These are phyloP conservation scores for Meyerozyma athensensis DNA, from an alignment of 1,139 yeast species.

Conservation along the genomic window DNA sequence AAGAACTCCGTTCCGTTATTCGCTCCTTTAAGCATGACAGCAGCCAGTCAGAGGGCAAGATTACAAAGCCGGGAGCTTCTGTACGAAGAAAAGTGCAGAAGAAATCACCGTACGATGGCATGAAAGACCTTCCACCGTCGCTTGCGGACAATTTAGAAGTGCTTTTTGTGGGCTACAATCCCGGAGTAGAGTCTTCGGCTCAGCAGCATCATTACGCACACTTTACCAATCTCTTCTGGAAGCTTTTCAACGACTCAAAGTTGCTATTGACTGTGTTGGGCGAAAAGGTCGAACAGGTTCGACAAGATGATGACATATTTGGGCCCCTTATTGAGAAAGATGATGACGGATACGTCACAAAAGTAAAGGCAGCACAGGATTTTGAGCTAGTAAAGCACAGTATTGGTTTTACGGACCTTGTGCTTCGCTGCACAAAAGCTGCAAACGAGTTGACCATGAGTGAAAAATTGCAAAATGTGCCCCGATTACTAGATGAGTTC, in stretches of 20 bases:
- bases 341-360: conserved; percentile 8
- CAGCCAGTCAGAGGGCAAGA: conserved; percentile 1
- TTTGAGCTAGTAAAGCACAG: conserved; percentile 39
- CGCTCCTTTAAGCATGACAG: conserved; percentile 16
- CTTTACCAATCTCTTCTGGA: conserved; percentile 67
- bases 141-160: conserved; percentile 30
- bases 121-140: conserved; percentile 32
- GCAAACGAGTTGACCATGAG: conserved; percentile 47
- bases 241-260: conserved; percentile 50
- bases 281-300: conserved; percentile 6
- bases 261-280: conserved; percentile 27
- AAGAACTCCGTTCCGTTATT: conserved; percentile 10
- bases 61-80: background rate
- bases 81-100: conserved; percentile 1
- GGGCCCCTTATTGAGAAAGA: background rate
- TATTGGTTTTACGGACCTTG: conserved; percentile 72
- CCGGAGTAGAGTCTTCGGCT: conserved; percentile 61
- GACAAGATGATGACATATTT: conserved; percentile 12
- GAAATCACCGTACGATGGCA: conserved; percentile 1
- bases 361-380: conserved; percentile 37
- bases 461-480: conserved; percentile 58
- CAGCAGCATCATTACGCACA: conserved; percentile 76
- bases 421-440: conserved; percentile 58
- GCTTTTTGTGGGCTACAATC: conserved; percentile 71
- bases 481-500: conserved; percentile 47